Conservation (phyloP, 192 early-diverging fungal species). For the Ambispora gerdemannii region DNA sequence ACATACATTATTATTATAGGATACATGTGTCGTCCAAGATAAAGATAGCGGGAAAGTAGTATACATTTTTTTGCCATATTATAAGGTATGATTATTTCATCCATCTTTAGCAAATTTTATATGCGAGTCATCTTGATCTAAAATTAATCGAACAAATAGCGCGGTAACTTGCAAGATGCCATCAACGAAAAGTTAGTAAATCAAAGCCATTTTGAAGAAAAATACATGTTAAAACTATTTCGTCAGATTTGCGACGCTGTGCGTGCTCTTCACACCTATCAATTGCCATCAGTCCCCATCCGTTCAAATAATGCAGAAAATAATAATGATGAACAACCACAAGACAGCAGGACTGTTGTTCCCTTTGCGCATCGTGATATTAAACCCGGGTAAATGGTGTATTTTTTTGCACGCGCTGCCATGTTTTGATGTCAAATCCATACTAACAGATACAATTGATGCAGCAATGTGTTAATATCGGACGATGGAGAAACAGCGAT, state of each 20-base stretch:
- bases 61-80: conserved; percentile 72
- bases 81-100: conserved; percentile 46
- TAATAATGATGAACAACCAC: conserved; percentile 19
- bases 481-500: conserved; percentile 66
- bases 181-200: conserved; percentile 50
- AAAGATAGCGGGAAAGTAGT: conserved; percentile 50
- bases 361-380: conserved; percentile 72
- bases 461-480: conserved; percentile 60
- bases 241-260: conserved; percentile 59
- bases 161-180: conserved; percentile 56
- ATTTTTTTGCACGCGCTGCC: background rate
- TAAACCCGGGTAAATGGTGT: conserved; percentile 56
- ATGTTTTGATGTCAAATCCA: background rate
- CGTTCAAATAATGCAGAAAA: conserved; percentile 26
- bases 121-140: background rate
- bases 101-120: too few relatives aligned
- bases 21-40: conserved; percentile 51
- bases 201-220: conserved; percentile 50
- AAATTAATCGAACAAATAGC: conserved; percentile 9
- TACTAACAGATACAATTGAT: background rate
- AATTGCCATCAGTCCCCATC: conserved; percentile 40
- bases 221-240: conserved; percentile 58
- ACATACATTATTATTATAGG: conserved; percentile 36
- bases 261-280: conserved; percentile 52
- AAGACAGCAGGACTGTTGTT: conserved; percentile 38